Conservation (phyloP, 768 basidiomycete species). For the Kwoniella mangroviensis region DNA sequence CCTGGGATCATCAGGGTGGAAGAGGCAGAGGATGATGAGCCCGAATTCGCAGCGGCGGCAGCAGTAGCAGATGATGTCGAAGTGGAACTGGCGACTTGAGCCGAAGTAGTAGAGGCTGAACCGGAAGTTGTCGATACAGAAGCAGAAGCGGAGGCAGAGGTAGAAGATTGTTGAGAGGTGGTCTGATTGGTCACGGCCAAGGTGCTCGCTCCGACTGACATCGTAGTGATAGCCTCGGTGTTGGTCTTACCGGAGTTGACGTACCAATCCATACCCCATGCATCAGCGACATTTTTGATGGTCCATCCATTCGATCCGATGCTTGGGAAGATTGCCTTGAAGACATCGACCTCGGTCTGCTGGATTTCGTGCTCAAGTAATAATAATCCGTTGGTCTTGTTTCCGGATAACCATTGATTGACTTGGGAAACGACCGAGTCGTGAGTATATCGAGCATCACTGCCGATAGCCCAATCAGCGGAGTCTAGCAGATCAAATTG, state of each 20-base stretch:
- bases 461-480: slow-evolving; percentile 72
- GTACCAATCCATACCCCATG: slow-evolving; percentile 54
- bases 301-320: slow-evolving; percentile 70
- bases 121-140: slow-evolving; percentile 25
- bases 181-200: slow-evolving; percentile 8
- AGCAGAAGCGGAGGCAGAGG: slow-evolving; percentile 23
- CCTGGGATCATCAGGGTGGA: background rate
- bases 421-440: slow-evolving; percentile 63
- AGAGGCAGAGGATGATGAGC: background rate
- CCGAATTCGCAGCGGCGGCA: background rate
- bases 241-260: slow-evolving; percentile 53
- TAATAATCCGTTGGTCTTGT: slow-evolving; percentile 78
- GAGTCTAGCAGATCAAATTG: slow-evolving; percentile 61
- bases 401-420: slow-evolving; percentile 63
- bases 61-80: background rate
- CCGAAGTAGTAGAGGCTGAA: slow-evolving; percentile 23
- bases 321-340: slow-evolving; percentile 61
- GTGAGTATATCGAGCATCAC: slow-evolving; percentile 61
- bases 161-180: slow-evolving; percentile 21
- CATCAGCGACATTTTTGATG: slow-evolving; percentile 57
- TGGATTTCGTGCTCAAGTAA: slow-evolving; percentile 83
- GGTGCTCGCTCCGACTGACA: slow-evolving; percentile 34
- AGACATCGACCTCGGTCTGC: slow-evolving; percentile 67
- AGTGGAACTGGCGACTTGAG: slow-evolving; percentile 11
- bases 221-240: slow-evolving; percentile 32